Base-by-base conservation (phyloP, 352 stramenopile species). In the Blastocystis sp. region DNA sequence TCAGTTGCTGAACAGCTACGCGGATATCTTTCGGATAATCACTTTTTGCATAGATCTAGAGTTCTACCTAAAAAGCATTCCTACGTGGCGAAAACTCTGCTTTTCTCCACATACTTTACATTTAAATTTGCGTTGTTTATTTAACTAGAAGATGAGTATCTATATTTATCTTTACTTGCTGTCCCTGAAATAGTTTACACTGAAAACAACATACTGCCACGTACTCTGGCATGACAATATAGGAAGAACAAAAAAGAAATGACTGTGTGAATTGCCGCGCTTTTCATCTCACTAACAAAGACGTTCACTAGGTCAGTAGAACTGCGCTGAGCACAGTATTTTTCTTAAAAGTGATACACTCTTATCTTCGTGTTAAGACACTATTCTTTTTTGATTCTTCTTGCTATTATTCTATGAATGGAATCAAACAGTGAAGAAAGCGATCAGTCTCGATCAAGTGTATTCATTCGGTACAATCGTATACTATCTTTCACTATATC, bases 21-120 rank as follows among this genome's bases (percentile, higher is more conserved):
- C 78, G 55, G 34, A 89, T 89, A 41, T 89, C n/a, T 43, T 89
- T 89, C 7, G 78, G 78, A 55, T 89, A 89, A 56, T 89, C 78
- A 13, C 41, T 89, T 65, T 76, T 73, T 7, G 78, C 78, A 47
- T 76, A 89, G 7, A 89, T 78, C 73, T 85, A 85, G 5, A 39
- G 20, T 34, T 13, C 16, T 34, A 20, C 50, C 8, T 18, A 34
- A 24, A 18, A 41, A 16, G 18, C 18, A 30, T 45, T 7, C 13
- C 1, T 54, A 85, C 73, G 62, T 89, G 78, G 24, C 78, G 78
- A 16, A 89, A 39, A 24, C 63, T 79, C 41, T 89, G 78, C 56
- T 89, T 89, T 56, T 26, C 78, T 66, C 78, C 78, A 65, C 78
- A 89, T 24, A 89, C 66, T 7, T 89, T 89, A 43, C 78, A 89